Evolutionary conservation across 116 monocot genomes (phyloP), one percentile per base, ranked within the genome.

Genomic region (Cymodocea nodosa): DNA sequence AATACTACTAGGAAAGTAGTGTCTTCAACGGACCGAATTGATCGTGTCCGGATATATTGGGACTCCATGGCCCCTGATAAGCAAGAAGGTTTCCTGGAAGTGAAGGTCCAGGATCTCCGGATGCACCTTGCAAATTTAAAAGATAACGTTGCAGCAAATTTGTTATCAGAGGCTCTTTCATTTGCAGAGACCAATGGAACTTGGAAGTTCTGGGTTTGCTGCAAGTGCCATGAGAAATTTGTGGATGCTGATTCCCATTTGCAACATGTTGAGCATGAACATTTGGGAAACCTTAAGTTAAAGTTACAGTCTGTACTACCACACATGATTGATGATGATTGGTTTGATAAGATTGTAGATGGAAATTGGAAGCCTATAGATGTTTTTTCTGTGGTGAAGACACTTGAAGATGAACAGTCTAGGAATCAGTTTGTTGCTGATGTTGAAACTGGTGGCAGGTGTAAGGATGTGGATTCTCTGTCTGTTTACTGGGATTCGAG

Each of bases 201-300:
- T 3, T 95, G 95, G 95, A 82, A 81, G 56, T 87, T 80, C 65
- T 85, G 84, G 90, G 60, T 74, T 20, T 95, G 95, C 60, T 87
- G 80, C 63, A 65, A 74, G 35, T 95, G 95, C 48, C 60, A 61
- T 8, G 70, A 90, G 64, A 87, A 71, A 67, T 95, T 90, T 39
- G 52, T 50, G 2, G 81, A 83, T 22, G 60, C 65, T 12, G 85
- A 85, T 3, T 74, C 76, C 24, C 87, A 85, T 37, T 24, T 70
- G 60, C 80, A 79, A 71, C 95, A 95, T 71, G 56, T 81, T 3
- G 69, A 84, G 65, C 51, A 39, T 16, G 83, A 87, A 69, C 95
- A 95, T 67, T 70, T 87, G 56, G 78, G 72, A n/a, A 70, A 44
- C 37, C 77, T 95, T 30, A 24, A 83, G 4, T 58, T 59, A 15